phyloP scores from a whole-genome alignment of 73 alveolate species.

The Uronychia setigera region DNA sequence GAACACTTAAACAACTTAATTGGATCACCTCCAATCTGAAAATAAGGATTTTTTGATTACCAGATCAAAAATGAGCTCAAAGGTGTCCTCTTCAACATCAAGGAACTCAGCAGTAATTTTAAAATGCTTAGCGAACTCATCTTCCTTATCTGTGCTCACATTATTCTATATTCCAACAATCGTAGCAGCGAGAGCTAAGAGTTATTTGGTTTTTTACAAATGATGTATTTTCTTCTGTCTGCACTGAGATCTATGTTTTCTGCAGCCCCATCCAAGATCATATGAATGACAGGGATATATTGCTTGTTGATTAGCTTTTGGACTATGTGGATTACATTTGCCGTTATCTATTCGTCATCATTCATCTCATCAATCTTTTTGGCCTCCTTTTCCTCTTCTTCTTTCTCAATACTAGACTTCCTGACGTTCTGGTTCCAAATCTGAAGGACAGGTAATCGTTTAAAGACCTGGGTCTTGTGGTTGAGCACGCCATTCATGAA shows the following conservation, averaged over 20 bases:
- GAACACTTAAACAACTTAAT: constrained; percentile 5
- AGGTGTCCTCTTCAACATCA: background rate
- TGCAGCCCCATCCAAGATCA: background rate
- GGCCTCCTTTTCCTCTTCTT: background rate
- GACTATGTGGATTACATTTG: background rate
- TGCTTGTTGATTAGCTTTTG: background rate
- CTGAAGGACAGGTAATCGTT: background rate
- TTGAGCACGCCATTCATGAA: background rate
- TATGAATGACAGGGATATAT: background rate
- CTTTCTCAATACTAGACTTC: too few species aligned
- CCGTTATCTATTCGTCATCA: background rate
- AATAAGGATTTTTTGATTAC: background rate
- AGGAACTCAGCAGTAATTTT: background rate
- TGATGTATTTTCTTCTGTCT: background rate
- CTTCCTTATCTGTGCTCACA: background rate
- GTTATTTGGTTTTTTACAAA: background rate
- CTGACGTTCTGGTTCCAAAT: too few species aligned
- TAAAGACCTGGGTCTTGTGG: background rate
- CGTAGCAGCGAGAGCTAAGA: background rate
- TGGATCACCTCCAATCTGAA: constrained; percentile 22
- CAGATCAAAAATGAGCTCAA: background rate
- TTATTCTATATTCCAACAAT: background rate
- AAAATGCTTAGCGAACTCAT: background rate
- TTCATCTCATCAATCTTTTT: background rate
- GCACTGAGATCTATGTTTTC: background rate